A percentile compares a stretch with the other conserved stretches of the same genome.
These are phyloP conservation scores for Tulasnella sp. DNA, from an alignment of 768 basidiomycete genomes.

Conservation along the genomic window DNA sequence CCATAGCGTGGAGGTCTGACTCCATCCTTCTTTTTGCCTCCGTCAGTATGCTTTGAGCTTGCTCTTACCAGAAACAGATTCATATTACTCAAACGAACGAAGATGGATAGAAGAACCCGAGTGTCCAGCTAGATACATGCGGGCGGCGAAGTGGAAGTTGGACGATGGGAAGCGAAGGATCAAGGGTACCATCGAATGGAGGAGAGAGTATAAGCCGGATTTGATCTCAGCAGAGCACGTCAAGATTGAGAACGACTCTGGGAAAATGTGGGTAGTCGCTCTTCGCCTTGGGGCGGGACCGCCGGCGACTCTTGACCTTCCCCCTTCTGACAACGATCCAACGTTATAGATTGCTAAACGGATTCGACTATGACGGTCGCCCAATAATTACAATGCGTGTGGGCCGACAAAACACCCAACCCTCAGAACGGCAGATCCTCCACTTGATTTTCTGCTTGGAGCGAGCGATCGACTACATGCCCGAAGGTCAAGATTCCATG, in stretches of 20 bases:
- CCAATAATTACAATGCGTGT: conserved; percentile 88
- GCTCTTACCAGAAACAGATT: conserved; percentile 59
- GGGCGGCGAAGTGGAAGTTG: conserved; percentile 80
- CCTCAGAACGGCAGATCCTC: conserved; percentile 69
- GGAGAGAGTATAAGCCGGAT: conserved; percentile 80
- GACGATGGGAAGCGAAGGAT: conserved; percentile 74
- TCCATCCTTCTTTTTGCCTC: background rate
- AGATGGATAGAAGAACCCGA: conserved; percentile 73
- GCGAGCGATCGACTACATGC: conserved; percentile 86
- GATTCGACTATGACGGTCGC: conserved; percentile 82
- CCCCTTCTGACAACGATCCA: background rate
- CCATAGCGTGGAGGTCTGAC: background rate
- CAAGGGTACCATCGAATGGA: conserved; percentile 76
- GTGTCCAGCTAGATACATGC: conserved; percentile 66
- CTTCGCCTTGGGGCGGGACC: background rate
- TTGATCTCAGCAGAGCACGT: conserved; percentile 76
- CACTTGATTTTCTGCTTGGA: conserved; percentile 90
- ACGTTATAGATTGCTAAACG: conserved; percentile 61
- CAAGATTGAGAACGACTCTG: conserved; percentile 71
- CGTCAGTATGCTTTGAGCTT: conserved; percentile 64
- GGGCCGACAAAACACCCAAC: conserved; percentile 78
- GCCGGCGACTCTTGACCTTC: background rate
- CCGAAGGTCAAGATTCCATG: conserved; percentile 74
- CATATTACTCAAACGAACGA: conserved; percentile 72
- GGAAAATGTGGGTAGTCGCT: conserved; percentile 66